Evolutionary conservation across 768 basidiomycete genomes (phyloP).

Genomic region (Pisolithus microcarpus): DNA sequence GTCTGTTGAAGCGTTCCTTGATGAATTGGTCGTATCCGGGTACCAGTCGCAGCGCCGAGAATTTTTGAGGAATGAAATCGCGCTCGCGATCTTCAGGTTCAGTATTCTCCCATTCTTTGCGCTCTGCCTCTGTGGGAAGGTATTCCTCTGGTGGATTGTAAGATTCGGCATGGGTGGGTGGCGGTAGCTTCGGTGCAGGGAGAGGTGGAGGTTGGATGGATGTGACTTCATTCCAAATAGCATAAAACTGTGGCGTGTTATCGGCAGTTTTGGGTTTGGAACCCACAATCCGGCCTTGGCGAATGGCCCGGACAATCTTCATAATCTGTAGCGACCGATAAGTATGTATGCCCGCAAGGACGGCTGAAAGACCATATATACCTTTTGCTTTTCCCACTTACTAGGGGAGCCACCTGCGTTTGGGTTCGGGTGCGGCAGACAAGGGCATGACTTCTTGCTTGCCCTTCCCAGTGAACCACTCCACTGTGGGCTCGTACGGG

Average conservation of each 20-base stretch:
- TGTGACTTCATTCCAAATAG: constrained; percentile 83
- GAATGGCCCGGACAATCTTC: constrained; percentile 98
- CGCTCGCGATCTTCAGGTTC: constrained; percentile 88
- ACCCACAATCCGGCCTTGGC: constrained; percentile 89
- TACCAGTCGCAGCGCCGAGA: constrained; percentile 76
- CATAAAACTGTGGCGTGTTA: constrained; percentile 64
- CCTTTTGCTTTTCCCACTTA: constrained; percentile 99
- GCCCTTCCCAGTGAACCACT: constrained; percentile 96
- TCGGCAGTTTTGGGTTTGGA: constrained; percentile 75
- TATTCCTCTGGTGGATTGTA: constrained; percentile 99
- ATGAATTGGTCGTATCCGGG: constrained; percentile 90
- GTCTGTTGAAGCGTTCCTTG: constrained; percentile 87
- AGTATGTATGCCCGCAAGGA: constrained; percentile 2
- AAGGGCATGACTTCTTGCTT: constrained; percentile 94
- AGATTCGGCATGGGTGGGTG: constrained; percentile 92
- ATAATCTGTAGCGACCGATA: constrained; percentile 59
- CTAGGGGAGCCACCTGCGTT: constrained; percentile 94
- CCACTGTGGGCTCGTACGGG: constrained; percentile 87
- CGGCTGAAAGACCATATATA: constrained; percentile 21
- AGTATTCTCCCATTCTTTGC: constrained; percentile 69
- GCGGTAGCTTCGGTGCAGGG: constrained; percentile 83
- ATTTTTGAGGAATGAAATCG: constrained; percentile 85
- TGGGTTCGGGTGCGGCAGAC: constrained; percentile 87
- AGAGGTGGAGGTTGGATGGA: constrained; percentile 76
- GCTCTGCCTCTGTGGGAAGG: constrained; percentile 77